These are phyloP conservation scores for Wickerhamiella lipophila DNA, from an alignment of 805 yeast genomes.

Conservation along the genomic window DNA sequence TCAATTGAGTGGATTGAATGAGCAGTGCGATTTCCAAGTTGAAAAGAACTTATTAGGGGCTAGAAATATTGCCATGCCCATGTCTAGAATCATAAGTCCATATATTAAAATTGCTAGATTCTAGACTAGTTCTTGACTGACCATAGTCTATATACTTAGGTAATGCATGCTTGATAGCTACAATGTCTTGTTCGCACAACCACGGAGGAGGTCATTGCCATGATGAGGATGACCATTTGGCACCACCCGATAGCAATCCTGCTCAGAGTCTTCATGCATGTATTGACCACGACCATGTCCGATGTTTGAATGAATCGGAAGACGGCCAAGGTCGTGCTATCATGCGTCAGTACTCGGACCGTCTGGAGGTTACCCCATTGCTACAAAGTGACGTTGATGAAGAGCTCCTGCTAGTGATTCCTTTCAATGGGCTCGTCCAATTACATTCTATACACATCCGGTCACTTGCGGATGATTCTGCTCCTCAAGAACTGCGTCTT, in stretches of 20 bases:
- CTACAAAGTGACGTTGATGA: constrained; percentile 66
- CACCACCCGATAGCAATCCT: constrained; percentile 57
- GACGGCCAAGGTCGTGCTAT: constrained; percentile 38
- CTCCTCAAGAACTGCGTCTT: constrained; percentile 58
- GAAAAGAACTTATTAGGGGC: too few relatives aligned
- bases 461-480: constrained; percentile 45
- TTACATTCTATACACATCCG: constrained; percentile 62
- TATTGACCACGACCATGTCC: constrained; percentile 47
- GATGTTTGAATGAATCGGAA: constrained; percentile 51
- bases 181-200: neutral
- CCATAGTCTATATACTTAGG: too few relatives aligned
- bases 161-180: too few relatives aligned
- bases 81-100: too few relatives aligned
- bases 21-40: too few relatives aligned
- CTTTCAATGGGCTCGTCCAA: constrained; percentile 66
- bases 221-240: constrained; percentile 41
- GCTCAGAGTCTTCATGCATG: constrained; percentile 43
- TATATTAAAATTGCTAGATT: too few relatives aligned
- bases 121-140: too few relatives aligned
- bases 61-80: too few relatives aligned
- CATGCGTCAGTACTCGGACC: constrained; percentile 41
- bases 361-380: constrained; percentile 35
- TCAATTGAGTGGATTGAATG: too few relatives aligned
- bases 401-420: constrained; percentile 64
- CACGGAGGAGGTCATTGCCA: constrained; percentile 14